A percentile compares a stretch with the other conserved stretches of the same genome.
phyloP scores from a whole-genome alignment of 176 grass and related monocot species.

The Aegilops longissima region DNA sequence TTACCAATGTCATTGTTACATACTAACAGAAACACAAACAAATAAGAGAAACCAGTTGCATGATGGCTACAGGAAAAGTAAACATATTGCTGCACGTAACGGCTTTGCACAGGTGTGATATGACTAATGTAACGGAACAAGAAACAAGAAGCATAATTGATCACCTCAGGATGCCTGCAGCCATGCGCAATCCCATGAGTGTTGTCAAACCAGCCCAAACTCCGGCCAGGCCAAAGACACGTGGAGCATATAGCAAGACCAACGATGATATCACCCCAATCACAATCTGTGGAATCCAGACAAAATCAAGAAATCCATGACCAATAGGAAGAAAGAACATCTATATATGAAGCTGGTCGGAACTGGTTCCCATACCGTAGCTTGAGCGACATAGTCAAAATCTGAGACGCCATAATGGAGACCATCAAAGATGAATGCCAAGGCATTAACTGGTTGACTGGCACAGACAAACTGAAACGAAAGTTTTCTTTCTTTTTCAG shows the following conservation, averaged over 20 bases:
- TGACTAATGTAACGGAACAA: background rate
- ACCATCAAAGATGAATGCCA: constrained; percentile 97
- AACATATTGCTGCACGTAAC: background rate
- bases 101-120: background rate
- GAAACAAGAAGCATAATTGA: constrained; percentile 17
- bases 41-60: too few relatives aligned
- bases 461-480: constrained; percentile 84
- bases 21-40: too few relatives aligned
- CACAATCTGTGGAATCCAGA: constrained; percentile 57
- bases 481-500: background rate
- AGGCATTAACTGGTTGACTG: constrained; percentile 87
- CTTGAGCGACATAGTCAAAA: constrained; percentile 81
- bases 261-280: constrained; percentile 73
- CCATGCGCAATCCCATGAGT: constrained; percentile 83
- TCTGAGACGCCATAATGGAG: constrained; percentile 93
- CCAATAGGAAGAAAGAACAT: background rate
- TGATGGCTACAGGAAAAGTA: background rate
- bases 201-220: constrained; percentile 95
- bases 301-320: constrained; percentile 23
- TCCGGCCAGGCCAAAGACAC: constrained; percentile 73
- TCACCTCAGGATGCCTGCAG: constrained; percentile 75
- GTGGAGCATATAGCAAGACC: constrained; percentile 80
- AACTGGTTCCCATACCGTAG: constrained; percentile 61
- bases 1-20: too few relatives aligned
- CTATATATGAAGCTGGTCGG: background rate